Evolutionary conservation across 2,329 filamentous ascomycete genomes (phyloP).

Genomic region (Scopulariopsis brevicaulis): DNA sequence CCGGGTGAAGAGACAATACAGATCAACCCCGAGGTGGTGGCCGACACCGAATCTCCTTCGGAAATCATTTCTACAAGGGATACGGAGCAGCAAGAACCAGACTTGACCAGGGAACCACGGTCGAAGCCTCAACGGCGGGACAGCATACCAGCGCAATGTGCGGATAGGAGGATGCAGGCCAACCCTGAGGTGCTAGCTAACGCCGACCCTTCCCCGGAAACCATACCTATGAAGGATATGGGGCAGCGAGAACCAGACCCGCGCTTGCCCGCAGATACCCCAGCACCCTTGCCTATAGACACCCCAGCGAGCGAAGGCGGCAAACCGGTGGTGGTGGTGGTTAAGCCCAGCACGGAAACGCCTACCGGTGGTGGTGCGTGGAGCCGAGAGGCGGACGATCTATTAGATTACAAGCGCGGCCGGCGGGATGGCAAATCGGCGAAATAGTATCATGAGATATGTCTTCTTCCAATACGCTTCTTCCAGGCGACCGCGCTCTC

Average conservation of each 20-base stretch:
- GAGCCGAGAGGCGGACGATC: conserved; percentile 21
- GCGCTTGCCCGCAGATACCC: background rate
- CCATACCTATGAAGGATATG: background rate
- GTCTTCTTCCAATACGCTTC: background rate
- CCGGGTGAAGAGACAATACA: too few relatives aligned
- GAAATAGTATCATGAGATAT: background rate
- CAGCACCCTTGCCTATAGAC: background rate
- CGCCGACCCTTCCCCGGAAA: background rate
- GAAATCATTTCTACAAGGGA: background rate
- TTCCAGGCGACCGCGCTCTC: too few relatives aligned
- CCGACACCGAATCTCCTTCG: background rate
- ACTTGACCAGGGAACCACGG: background rate
- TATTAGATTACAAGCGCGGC: conserved; percentile 14
- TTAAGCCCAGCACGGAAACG: background rate
- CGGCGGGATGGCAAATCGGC: too few relatives aligned
- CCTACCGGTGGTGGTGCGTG: conserved; percentile 14
- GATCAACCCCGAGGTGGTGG: background rate
- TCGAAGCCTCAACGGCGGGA: too few relatives aligned
- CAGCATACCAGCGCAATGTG: too few relatives aligned
- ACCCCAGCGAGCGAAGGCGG: background rate
- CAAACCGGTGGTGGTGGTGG: background rate
- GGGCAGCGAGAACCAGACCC: background rate
- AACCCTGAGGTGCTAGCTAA: background rate
- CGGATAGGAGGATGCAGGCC: too few relatives aligned
- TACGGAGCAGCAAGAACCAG: background rate